A percentile compares a stretch with the other conserved stretches of the same genome.
These are phyloP conservation scores for Parafenestella ontariensis DNA, from an alignment of 2,329 filamentous ascomycete genomes.

Conservation along the genomic window DNA sequence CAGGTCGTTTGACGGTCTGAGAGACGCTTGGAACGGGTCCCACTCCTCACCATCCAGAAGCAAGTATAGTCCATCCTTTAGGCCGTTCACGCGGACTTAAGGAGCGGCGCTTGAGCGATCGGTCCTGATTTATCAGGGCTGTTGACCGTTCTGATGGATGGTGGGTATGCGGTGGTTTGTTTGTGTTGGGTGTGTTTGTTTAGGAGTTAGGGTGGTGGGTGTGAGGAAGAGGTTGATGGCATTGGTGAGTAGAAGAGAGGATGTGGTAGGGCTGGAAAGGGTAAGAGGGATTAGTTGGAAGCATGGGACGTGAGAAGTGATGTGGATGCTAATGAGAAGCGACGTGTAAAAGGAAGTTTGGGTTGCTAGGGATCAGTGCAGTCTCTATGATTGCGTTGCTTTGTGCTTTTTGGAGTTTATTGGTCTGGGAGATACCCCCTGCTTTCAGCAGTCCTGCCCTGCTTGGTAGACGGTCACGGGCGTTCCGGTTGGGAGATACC, in stretches of 20 bases:
- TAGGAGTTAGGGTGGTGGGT: background rate
- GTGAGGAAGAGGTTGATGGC: background rate
- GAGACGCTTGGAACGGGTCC: background rate
- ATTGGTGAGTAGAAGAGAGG: background rate
- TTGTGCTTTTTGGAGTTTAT: background rate
- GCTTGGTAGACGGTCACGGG: too few species aligned
- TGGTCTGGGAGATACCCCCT: background rate
- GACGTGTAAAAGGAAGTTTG: background rate
- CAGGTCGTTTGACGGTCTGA: background rate
- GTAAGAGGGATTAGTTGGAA: background rate
- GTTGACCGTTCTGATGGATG: conserved; percentile 5
- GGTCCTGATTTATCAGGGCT: background rate
- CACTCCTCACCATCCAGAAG: conserved; percentile 2
- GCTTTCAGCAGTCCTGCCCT: too few species aligned
- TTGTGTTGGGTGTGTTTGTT: background rate
- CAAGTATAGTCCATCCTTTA: conserved; percentile 8
- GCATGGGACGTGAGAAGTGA: background rate
- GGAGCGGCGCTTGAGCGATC: conserved; percentile 7
- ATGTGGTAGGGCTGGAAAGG: background rate
- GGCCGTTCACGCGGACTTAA: background rate
- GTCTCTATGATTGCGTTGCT: background rate
- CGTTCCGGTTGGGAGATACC: background rate
- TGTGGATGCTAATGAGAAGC: background rate
- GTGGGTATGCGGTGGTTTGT: background rate
- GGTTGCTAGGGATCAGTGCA: background rate